Evolutionary conservation across 1,139 yeast genomes (phyloP), one percentile per base, ranked within the genome.

Genomic region (Schwanniomyces etchellsii): DNA sequence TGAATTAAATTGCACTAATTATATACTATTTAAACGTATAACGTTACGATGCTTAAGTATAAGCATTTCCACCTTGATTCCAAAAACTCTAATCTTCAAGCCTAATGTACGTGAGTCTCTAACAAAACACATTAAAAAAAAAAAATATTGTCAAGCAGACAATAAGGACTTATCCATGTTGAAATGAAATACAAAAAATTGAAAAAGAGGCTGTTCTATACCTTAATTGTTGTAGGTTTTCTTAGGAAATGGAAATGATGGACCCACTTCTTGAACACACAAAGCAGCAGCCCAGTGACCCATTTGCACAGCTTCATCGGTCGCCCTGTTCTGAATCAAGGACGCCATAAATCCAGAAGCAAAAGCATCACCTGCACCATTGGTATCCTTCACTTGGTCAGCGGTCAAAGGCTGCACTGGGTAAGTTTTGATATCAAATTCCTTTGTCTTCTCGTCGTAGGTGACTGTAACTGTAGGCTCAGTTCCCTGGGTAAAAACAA

Each of bases 311-410:
- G 83, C 65, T 31, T 74, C 65, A 28, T 68, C 65, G 36, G 88
- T 55, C 20, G 72, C 45, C 60, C 82, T 77, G 44, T 81, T 88
- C 61, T 81, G 67, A 34, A 85, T 94, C 45, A 89, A 65, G 38
- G 89, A 93, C 38, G 96, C 96, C 45, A 89, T 64, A 60, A 91
- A 91, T 35, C 98, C 99, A 53, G 95, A 95, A 37, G 97, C 98
- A 55, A 91, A 91, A 15, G 98, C 97, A 57, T 91, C 99, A 59
- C 98, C 99, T 28, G 98, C 98, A 69, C 98, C 98, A 64, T 91
- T 91, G 55, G 97, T 85, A 66, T 91, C 99, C 35, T 73, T 80
- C 42, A 91, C 74, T 60, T 81, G 69, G 31, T 70, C 63, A 28
- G 74, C 52, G 28, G 75, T 81, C 52, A 91, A 72, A 39, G 80